phyloP scores from a whole-genome alignment of 2,329 filamentous ascomycete genomes.

The Xylaria sp. region DNA sequence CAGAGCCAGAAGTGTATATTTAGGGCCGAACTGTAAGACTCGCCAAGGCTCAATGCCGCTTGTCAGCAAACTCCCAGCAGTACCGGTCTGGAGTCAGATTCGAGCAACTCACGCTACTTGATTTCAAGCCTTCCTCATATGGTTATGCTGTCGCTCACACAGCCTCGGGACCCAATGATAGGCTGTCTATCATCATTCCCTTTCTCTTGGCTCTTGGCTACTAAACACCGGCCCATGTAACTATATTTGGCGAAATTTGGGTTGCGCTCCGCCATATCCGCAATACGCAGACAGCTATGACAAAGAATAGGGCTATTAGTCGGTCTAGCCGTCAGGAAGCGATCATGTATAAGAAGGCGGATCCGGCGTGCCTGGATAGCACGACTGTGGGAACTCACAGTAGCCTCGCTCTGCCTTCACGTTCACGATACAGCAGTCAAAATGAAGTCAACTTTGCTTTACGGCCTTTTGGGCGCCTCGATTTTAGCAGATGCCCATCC shows the following conservation, averaged over 20 bases:
- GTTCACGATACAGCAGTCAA: slow-evolving; percentile 1
- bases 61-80: no score
- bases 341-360: slow-evolving; percentile 17
- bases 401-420: background rate
- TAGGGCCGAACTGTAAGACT: slow-evolving; percentile 11
- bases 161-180: slow-evolving; percentile 1
- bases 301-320: background rate
- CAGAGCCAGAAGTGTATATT: background rate
- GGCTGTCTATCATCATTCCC: slow-evolving; percentile 19
- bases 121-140: slow-evolving; percentile 13
- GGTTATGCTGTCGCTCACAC: slow-evolving; percentile 10
- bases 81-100: background rate
- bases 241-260: slow-evolving; percentile 18
- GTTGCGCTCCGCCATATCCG: slow-evolving; percentile 5
- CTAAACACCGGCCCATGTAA: background rate
- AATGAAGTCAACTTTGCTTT: slow-evolving; percentile 22
- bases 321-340: background rate
- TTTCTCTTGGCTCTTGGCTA: slow-evolving; percentile 15
- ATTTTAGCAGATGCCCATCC: slow-evolving; percentile 17
- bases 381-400: background rate
- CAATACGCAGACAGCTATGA: background rate
- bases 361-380: background rate
- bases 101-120: background rate
- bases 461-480: slow-evolving; percentile 16
- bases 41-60: slow-evolving; percentile 10